phyloP scores from a whole-genome alignment of 495 filamentous ascomycete genomes.

The Cercophora scortea region DNA sequence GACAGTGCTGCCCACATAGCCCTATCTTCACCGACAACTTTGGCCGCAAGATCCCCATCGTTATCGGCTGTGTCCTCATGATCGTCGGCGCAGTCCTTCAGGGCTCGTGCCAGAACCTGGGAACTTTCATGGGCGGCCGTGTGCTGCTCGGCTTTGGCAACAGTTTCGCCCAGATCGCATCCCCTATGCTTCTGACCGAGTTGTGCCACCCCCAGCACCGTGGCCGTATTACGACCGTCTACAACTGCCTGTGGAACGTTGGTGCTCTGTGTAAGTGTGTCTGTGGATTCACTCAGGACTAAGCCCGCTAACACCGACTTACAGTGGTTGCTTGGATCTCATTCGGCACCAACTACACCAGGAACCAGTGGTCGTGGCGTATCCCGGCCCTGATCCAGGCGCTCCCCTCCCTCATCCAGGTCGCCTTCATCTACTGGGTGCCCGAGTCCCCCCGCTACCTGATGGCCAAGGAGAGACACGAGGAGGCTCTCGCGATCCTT shows the following conservation, averaged over 20 bases:
- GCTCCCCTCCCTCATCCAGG: conserved; percentile 44
- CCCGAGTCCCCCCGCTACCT: conserved; percentile 57
- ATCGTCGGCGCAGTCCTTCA: conserved; percentile 53
- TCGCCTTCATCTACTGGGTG: conserved; percentile 45
- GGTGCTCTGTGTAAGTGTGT: conserved; percentile 37
- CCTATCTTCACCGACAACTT: conserved; percentile 54
- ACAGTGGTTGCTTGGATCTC: conserved; percentile 46
- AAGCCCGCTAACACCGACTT: too few species aligned
- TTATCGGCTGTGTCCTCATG: conserved; percentile 58
- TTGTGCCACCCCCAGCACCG: conserved; percentile 60
- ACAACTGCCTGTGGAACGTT: conserved; percentile 58
- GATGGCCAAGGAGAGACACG: conserved; percentile 56
- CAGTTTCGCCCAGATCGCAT: conserved; percentile 51
- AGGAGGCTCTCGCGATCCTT: conserved; percentile 52
- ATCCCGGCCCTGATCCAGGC: conserved; percentile 48
- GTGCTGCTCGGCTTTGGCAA: conserved; percentile 52
- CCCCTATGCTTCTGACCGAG: conserved; percentile 58
- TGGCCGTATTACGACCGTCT: conserved; percentile 56
- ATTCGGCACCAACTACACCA: conserved; percentile 41
- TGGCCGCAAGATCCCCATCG: conserved; percentile 54
- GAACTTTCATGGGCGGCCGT: conserved; percentile 35
- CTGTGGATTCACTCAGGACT: too few species aligned
- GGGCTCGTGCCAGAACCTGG: conserved; percentile 39
- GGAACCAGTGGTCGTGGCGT: conserved; percentile 47
- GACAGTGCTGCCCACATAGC: conserved; percentile 18